These are phyloP conservation scores for Verticillium klebahnii DNA, from an alignment of 2,329 filamentous ascomycete species.

Conservation along the genomic window DNA sequence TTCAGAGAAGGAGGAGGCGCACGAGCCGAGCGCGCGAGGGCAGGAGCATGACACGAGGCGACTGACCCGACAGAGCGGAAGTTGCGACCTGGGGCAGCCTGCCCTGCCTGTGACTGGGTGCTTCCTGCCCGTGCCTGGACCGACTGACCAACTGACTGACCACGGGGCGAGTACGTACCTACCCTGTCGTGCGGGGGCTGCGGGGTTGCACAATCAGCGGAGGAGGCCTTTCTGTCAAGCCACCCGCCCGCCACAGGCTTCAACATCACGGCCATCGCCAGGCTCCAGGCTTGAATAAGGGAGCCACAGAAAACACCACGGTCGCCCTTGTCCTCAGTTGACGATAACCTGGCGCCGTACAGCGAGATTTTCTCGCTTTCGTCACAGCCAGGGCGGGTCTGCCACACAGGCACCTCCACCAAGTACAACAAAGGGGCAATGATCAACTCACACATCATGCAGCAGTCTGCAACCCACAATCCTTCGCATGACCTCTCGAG, in stretches of 20 bases:
- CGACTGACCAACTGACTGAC: neutral
- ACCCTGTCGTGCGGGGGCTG: neutral
- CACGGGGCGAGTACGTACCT: neutral
- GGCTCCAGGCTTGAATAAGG: neutral
- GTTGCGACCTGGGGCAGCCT: neutral
- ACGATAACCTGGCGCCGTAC: neutral
- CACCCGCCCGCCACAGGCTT: neutral
- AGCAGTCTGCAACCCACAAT: neutral
- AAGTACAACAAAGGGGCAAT: neutral
- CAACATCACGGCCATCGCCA: neutral
- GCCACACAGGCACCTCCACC: neutral
- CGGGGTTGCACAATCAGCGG: neutral
- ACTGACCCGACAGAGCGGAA: neutral
- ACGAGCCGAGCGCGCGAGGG: neutral
- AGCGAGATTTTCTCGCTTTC: neutral
- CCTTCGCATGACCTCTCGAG: neutral
- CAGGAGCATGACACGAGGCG: neutral
- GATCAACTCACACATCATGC: neutral
- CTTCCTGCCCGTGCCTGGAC: neutral
- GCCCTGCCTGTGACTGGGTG: neutral
- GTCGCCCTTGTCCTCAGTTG: neutral
- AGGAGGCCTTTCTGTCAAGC: neutral
- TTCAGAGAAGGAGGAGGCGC: neutral
- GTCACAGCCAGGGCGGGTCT: neutral
- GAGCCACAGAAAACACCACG: neutral